These are phyloP conservation scores for Quercus agrifolia DNA, from an alignment of 306 rosid species.

Conservation along the genomic window DNA sequence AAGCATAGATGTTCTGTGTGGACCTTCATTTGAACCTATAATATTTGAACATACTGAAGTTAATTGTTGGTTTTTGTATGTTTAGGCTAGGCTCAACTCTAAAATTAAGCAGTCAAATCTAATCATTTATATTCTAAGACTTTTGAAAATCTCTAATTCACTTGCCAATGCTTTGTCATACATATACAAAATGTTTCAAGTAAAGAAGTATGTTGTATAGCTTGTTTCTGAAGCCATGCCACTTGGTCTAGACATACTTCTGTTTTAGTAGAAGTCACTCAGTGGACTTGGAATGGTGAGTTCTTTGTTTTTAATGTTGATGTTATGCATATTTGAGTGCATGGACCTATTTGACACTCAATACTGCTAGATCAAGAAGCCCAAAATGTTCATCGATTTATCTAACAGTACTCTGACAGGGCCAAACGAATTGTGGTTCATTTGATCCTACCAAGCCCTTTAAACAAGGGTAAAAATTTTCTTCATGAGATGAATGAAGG, in stretches of 20 bases:
- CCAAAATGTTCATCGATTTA: background rate
- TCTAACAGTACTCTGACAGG: background rate
- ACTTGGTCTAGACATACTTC: background rate
- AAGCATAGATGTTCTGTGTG: conserved; percentile 58
- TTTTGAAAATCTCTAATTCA: conserved; percentile 2
- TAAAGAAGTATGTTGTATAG: background rate
- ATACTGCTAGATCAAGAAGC: background rate
- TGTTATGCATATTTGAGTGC: background rate
- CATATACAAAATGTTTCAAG: background rate
- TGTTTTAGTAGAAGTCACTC: background rate
- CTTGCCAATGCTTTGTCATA: background rate
- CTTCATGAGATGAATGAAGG: background rate
- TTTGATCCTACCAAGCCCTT: background rate
- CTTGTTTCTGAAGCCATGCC: background rate
- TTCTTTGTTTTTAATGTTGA: background rate
- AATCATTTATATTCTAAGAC: conserved; percentile 2
- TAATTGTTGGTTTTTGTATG: background rate
- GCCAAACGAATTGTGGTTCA: conserved; percentile 4
- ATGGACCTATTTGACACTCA: background rate
- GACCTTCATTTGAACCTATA: conserved; percentile 78
- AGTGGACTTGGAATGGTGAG: background rate
- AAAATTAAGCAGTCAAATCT: conserved; percentile 21
- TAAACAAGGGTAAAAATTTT: conserved; percentile 4
- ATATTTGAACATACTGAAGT: conserved; percentile 2
- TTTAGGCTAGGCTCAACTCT: conserved; percentile 16